These are phyloP conservation scores for Mediolabrus comicus DNA, from an alignment of 108 stramenopile species.

Conservation along the genomic window DNA sequence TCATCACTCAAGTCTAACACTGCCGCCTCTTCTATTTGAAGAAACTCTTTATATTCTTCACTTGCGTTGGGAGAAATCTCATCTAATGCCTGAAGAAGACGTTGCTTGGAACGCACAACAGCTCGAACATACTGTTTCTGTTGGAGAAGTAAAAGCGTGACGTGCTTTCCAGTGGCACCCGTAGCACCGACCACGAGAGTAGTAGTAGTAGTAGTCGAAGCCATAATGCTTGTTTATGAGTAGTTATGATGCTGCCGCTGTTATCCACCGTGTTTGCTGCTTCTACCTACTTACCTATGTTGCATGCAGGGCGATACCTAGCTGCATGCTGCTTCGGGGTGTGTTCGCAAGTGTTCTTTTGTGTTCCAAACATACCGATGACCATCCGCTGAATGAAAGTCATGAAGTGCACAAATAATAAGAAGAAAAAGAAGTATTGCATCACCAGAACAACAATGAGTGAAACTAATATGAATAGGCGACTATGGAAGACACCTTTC, in stretches of 20 bases:
- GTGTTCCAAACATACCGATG: too few relatives aligned
- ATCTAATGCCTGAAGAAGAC: constrained; percentile 6
- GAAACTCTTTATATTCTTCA: constrained; percentile 1
- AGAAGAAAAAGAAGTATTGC: neutral
- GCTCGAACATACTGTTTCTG: constrained; percentile 43
- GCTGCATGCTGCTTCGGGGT: too few relatives aligned
- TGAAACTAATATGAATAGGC: neutral
- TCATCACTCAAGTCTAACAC: too few relatives aligned
- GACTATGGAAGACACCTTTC: neutral
- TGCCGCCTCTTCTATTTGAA: neutral
- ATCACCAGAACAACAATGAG: neutral
- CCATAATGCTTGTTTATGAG: neutral
- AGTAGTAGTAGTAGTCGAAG: constrained; percentile 5
- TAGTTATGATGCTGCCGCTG: too few relatives aligned
- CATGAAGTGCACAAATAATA: neutral
- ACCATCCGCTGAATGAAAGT: too few relatives aligned
- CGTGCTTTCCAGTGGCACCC: constrained; percentile 61
- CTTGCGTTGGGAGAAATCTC: constrained; percentile 5
- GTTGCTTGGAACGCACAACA: constrained; percentile 46
- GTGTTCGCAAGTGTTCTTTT: too few relatives aligned
- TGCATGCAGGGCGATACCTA: too few relatives aligned
- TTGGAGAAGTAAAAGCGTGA: constrained; percentile 52
- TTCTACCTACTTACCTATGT: too few relatives aligned
- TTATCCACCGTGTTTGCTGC: too few relatives aligned
- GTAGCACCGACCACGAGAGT: constrained; percentile 58